These are phyloP conservation scores for Alternaria sp. DNA, from an alignment of 2,329 filamentous ascomycete species.

Conservation along the genomic window DNA sequence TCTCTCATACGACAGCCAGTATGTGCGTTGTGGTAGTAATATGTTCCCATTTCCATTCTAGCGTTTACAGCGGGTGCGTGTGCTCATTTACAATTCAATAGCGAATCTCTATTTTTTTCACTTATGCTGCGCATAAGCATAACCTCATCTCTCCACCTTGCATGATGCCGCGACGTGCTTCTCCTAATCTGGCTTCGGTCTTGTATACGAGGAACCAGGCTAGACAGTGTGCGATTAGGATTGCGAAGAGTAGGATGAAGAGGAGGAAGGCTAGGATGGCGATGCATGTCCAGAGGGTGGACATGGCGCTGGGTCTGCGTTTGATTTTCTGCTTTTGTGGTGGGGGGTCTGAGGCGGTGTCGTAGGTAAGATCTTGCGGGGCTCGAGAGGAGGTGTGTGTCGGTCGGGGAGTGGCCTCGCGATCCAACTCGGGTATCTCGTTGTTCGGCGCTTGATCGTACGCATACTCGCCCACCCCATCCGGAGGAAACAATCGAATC, in stretches of 20 bases:
- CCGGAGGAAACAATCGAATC: neutral
- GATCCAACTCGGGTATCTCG: neutral
- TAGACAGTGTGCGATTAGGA: conserved; percentile 34
- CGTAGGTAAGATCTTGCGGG: neutral
- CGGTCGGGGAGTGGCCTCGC: neutral
- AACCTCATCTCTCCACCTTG: conserved; percentile 40
- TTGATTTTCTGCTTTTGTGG: neutral
- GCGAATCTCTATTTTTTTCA: neutral
- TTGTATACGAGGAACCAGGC: conserved; percentile 40
- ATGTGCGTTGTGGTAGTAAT: neutral
- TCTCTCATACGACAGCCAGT: accelerated
- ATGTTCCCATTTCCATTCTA: neutral
- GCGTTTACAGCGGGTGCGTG: neutral
- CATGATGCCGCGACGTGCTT: conserved; percentile 28
- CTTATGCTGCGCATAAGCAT: conserved; percentile 32
- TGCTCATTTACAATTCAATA: neutral
- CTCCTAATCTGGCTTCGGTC: conserved; percentile 33
- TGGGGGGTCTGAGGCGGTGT: neutral
- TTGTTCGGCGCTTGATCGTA: neutral
- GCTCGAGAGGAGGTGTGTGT: accelerated
- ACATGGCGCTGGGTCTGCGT: neutral
- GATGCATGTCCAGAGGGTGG: conserved; percentile 4
- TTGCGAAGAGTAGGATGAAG: conserved; percentile 25
- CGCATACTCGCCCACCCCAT: neutral
- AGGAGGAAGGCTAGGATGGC: conserved; percentile 16